Percentiles rank a stretch among this genome's conserved stretches.
phyloP scores from a whole-genome alignment of 805 yeast genomes.

The Debaryomyces tyrocola region DNA sequence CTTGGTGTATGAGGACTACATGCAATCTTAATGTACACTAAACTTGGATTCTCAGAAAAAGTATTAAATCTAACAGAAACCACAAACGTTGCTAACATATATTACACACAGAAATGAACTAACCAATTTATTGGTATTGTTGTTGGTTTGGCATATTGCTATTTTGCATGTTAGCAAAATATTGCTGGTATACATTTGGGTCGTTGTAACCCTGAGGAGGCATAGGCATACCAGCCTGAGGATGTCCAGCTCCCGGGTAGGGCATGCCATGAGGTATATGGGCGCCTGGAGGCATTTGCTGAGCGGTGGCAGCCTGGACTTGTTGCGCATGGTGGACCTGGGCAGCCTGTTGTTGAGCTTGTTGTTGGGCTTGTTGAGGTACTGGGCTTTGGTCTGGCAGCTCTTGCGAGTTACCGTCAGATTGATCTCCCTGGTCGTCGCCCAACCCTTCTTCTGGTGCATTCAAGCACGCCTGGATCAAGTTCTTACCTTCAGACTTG shows the following conservation, averaged over 20 bases:
- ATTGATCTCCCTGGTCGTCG: conserved; percentile 58
- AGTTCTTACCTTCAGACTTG: conserved; percentile 93
- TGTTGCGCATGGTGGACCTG: conserved; percentile 23
- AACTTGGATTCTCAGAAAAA: no score
- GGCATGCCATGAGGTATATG: conserved; percentile 47
- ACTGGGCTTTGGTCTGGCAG: conserved; percentile 42
- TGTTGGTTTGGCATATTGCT: conserved; percentile 50
- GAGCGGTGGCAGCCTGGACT: conserved; percentile 27
- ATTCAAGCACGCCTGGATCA: conserved; percentile 93
- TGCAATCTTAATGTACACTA: no score
- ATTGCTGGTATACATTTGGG: conserved; percentile 63
- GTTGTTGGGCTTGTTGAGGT: conserved; percentile 15
- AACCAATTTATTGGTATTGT: conserved; percentile 49
- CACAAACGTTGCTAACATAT: neutral
- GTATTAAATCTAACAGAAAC: neutral
- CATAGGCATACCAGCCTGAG: conserved; percentile 39
- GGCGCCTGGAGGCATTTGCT: conserved; percentile 37
- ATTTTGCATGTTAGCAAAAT: conserved; percentile 56
- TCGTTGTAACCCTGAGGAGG: conserved; percentile 50
- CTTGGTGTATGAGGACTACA: no score
- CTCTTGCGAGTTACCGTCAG: conserved; percentile 48
- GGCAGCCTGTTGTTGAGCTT: conserved; percentile 25
- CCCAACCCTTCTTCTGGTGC: conserved; percentile 88
- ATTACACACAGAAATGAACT: conserved; percentile 5
- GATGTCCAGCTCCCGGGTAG: conserved; percentile 43